Evolutionary conservation across 2,329 filamentous ascomycete species (phyloP).

Genomic region (Xylaria hypoxylon): DNA sequence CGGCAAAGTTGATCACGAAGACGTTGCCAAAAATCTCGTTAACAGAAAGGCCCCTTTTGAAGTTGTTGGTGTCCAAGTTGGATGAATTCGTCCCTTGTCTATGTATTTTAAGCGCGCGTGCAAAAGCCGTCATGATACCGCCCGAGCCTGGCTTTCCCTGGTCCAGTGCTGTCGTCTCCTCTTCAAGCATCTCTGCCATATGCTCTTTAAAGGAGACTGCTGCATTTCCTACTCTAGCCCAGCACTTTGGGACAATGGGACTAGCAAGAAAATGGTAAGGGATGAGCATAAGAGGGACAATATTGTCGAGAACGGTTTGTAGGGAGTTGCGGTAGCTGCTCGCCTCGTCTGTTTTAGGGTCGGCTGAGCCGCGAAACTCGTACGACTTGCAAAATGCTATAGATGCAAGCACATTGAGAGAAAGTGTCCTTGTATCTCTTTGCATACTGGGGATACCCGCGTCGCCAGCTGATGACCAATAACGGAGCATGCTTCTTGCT

Average conservation of each 20-base stretch:
- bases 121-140: neutral
- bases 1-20: constrained; percentile 50
- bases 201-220: constrained; percentile 41
- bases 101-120: neutral
- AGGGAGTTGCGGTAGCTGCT: constrained; percentile 46
- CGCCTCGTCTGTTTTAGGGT: constrained; percentile 21
- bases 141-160: neutral
- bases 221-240: constrained; percentile 38
- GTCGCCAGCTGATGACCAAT: constrained; percentile 32
- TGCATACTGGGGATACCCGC: constrained; percentile 36
- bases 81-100: neutral
- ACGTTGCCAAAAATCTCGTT: constrained; percentile 45
- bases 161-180: constrained; percentile 39
- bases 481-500: constrained; percentile 42
- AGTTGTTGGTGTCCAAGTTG: neutral
- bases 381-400: constrained; percentile 45
- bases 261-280: constrained; percentile 27
- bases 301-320: constrained; percentile 46
- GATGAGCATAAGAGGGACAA: constrained; percentile 45
- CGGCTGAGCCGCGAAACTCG: constrained; percentile 40
- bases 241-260: constrained; percentile 34
- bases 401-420: constrained; percentile 48
- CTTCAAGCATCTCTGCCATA: constrained; percentile 44
- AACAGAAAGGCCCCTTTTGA: constrained; percentile 14
- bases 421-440: constrained; percentile 45